Conservation (phyloP, 192 early-diverging fungal genomes). For the Dissophora globulifera region DNA sequence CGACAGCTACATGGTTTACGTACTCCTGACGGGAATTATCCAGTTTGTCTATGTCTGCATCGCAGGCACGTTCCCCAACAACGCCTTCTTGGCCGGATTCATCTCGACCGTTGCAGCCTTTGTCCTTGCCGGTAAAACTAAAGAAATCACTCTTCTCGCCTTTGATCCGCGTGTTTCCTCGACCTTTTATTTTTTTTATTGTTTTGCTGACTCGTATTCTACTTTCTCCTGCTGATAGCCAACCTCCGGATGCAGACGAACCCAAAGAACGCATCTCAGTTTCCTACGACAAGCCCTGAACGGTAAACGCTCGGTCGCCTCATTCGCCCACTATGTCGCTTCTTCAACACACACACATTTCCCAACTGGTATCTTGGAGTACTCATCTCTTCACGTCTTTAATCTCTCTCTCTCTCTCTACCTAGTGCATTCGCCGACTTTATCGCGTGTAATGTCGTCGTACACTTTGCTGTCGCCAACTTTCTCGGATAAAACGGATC, state of each 20-base stretch:
- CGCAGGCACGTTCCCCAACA: constrained; percentile 96
- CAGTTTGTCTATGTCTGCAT: constrained; percentile 91
- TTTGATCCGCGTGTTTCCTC: too few species aligned
- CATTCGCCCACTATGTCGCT: too few species aligned
- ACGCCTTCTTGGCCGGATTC: constrained; percentile 97
- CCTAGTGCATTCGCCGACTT: constrained; percentile 94
- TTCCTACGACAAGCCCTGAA: constrained; percentile 80
- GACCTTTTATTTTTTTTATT: neutral
- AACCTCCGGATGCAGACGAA: constrained; percentile 96
- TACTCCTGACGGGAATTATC: constrained; percentile 87
- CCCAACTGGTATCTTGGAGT: too few species aligned
- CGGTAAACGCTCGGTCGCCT: too few species aligned
- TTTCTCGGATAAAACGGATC: constrained; percentile 82
- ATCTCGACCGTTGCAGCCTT: constrained; percentile 91
- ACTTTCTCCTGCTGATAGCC: constrained; percentile 57
- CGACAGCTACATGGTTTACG: constrained; percentile 92
- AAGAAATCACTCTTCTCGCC: too few species aligned
- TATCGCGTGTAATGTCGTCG: constrained; percentile 80
- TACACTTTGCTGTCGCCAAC: constrained; percentile 93
- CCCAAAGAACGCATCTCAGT: constrained; percentile 76
- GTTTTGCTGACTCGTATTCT: neutral
- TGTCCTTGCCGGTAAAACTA: constrained; percentile 87
- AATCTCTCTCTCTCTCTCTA: neutral
- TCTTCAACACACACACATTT: too few species aligned
- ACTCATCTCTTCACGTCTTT: too few species aligned